Base-by-base conservation (phyloP, 352 stramenopile species). In the Ophiocytium majus region DNA sequence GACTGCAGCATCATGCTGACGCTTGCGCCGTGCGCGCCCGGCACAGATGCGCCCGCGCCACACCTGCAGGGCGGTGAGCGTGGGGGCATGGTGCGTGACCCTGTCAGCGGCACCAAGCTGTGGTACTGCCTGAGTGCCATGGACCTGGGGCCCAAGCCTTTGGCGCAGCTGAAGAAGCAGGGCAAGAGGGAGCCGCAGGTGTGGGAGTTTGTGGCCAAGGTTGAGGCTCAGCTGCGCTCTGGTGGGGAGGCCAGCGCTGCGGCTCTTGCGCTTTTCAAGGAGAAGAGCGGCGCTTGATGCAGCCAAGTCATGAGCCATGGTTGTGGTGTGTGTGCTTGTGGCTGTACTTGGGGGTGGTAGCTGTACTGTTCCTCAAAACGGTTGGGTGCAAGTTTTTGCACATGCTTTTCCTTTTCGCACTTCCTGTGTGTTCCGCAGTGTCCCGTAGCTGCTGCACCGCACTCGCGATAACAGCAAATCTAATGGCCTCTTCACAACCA, bases 1-100 rank as follows among this genome's bases (percentile, higher is more conserved):
- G 81, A 85, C 36, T 85, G 81, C 63, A 83, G 81, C 66, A 83
- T 85, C 32, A 83, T 85, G 57, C 0, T 85, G 23, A 28, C 81
- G 36, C 50, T 85, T 34, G 76, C 28, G 43, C 43, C 43, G 43
- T 14, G 43, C 43, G 43, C 43, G 43, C 14, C 5, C 43, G 43
- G 5, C 5, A 14, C 43, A 14, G 43, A 57, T 14, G 43, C 14
- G 43, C 5, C 5, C 43, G 43, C 5, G 43, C 5, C 14, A 14
- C 43, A 5, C 5, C 14, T 57, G 43, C 43, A 57, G 14, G 14
- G 43, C 43, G 43, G 43, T 5, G 5, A 14, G 43, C 14, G 5
- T 57, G 43, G 5, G 43, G 43, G 43, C 5, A 14, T 14, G 43
- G 43, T 57, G 43, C 43, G 43, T 14, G 43, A 14, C 43, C 14